Percentiles rank a stretch among this genome's conserved stretches.
phyloP scores from a whole-genome alignment of 139 green algal species.

The Mesostigma viride region DNA sequence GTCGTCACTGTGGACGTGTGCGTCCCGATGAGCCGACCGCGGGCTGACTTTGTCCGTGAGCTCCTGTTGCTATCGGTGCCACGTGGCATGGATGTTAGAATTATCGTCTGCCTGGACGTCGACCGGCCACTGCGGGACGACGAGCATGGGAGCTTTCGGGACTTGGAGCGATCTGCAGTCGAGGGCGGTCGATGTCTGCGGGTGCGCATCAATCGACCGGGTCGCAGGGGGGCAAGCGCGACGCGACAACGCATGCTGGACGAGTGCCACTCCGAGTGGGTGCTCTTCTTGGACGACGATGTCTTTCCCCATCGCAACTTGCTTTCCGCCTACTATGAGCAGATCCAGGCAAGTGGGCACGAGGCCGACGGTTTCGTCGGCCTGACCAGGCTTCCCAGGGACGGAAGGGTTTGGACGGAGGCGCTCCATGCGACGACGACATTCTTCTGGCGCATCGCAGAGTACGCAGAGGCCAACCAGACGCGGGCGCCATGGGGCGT shows the following conservation, averaged over 20 bases:
- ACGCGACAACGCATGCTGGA: slow-evolving; percentile 2
- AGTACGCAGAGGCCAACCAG: not conserved
- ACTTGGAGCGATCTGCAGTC: not conserved
- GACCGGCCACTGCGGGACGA: not conserved
- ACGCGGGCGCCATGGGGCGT: not conserved
- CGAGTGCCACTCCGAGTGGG: slow-evolving; percentile 9
- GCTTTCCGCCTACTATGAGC: not conserved
- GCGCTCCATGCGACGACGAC: not conserved
- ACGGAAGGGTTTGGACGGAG: not conserved
- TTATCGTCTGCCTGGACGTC: not conserved
- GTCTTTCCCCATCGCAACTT: not conserved
- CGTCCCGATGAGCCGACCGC: not conserved
- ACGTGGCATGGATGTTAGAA: not conserved
- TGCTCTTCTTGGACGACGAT: slow-evolving; percentile 5
- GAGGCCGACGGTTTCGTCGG: not conserved
- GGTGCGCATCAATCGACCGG: not conserved
- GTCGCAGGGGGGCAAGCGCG: not conserved
- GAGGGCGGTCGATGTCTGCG: too few species aligned
- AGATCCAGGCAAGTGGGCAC: not conserved
- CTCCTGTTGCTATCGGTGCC: not conserved
- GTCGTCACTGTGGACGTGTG: not conserved
- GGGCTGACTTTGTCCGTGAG: not conserved
- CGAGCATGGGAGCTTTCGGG: not conserved
- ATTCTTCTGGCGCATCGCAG: slow-evolving; percentile 3
- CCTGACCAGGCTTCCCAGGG: not conserved